phyloP scores from a whole-genome alignment of 306 rosid species.

The barrel medic (Medicago truncatula) region DNA sequence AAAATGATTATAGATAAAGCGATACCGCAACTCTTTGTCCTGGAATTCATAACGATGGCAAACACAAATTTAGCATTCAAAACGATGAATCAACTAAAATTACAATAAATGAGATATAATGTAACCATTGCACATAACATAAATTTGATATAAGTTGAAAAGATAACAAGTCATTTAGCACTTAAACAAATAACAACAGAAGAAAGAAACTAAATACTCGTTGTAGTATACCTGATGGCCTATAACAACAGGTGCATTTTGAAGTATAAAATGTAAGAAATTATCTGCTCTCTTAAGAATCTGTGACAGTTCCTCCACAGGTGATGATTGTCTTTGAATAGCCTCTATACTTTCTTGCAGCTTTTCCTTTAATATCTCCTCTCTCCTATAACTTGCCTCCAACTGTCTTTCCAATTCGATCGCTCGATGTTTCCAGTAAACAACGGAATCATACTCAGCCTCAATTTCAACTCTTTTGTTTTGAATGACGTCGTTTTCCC shows the following conservation, averaged over 20 bases:
- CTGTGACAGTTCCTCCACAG: slow-evolving; percentile 85
- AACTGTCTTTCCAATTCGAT: slow-evolving; percentile 68
- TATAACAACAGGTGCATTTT: slow-evolving; percentile 96
- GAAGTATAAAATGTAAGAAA: slow-evolving; percentile 78
- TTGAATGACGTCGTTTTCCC: slow-evolving; percentile 48
- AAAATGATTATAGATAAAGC: slow-evolving; percentile 95
- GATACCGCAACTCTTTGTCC: slow-evolving; percentile 94
- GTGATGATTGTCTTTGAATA: slow-evolving; percentile 79
- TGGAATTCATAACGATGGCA: slow-evolving; percentile 41
- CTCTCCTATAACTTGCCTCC: slow-evolving; percentile 78
- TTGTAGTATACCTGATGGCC: slow-evolving; percentile 87
- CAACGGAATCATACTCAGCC: slow-evolving; percentile 73
- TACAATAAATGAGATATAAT: not conserved
- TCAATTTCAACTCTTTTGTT: slow-evolving; percentile 72
- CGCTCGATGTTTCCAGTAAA: slow-evolving; percentile 74
- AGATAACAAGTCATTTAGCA: not conserved
- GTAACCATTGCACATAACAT: slow-evolving; percentile 6
- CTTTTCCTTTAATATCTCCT: slow-evolving; percentile 69
- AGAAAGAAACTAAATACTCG: slow-evolving; percentile 35
- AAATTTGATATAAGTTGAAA: not conserved
- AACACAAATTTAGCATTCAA: slow-evolving; percentile 17
- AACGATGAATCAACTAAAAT: not conserved
- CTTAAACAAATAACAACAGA: not conserved
- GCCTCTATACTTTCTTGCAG: slow-evolving; percentile 71
- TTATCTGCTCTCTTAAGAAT: slow-evolving; percentile 53